Base-by-base conservation (phyloP, 1,284 basidiomycete species). In the Xerocomus amazonicus region DNA sequence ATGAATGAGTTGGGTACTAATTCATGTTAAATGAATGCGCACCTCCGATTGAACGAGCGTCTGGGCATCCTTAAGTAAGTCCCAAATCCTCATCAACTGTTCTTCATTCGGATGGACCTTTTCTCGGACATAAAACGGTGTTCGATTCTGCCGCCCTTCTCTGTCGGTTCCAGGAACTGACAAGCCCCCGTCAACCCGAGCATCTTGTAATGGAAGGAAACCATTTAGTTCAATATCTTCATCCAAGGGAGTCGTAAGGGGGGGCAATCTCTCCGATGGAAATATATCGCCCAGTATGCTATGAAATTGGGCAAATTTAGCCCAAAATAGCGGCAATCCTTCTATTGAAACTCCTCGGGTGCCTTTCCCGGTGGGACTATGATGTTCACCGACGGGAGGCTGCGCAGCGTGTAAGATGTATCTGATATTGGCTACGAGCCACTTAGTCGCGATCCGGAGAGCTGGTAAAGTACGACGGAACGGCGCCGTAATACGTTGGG, bases 41-140 rank as follows among this genome's bases (percentile, higher is more conserved):
- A 85, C 87, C 68, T 82, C 76, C 43, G 78, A 69, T 42, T 75
- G 73, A 12, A 77, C 79, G n/a, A 94, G 64, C 9, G 71, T 70
- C 54, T 75, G 78, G 2, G 87, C 88, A 61, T 97, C 94, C 26
- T 78, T 74, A 46, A 95, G 74, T 42, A 98, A 71, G 67, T 97
- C 95, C 29, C 81, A 77, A 47, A 98, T 90, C 51, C 96, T 80
- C 92, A 97, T 96, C 43, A 97, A 73, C 61, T 95, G 90, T 72
- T 95, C 92, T 58, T 92, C 93, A 59, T 97, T 97, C 3, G 95
- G 95, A 71, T 97, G 95, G 8, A 87, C 84, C 48, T 82, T 79
- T 48, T 81, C 79, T 43, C 70, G 65, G 43, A 51, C 51, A 36
- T 51, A 43, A 10, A 44, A 33, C 23, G 35, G 33, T 16, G 34